phyloP scores from a whole-genome alignment of 306 rosid genomes.

The Abrus precatorius region DNA sequence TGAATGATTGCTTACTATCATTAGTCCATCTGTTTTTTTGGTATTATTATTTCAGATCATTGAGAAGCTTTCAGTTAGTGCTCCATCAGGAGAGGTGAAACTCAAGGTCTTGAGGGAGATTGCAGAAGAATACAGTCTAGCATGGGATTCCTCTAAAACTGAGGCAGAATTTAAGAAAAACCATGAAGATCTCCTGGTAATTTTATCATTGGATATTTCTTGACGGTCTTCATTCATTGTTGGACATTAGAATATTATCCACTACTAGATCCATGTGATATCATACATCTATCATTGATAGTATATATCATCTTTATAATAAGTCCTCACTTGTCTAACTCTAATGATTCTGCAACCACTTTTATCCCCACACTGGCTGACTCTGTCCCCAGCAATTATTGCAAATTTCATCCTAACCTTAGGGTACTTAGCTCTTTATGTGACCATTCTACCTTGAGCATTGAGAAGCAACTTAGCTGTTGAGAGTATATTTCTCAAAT shows the following conservation, averaged over 20 bases:
- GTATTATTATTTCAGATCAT: slow-evolving; percentile 70
- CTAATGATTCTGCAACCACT: slow-evolving; percentile 22
- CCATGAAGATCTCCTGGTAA: slow-evolving; percentile 98
- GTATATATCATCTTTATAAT: slow-evolving; percentile 11
- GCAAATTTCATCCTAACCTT: slow-evolving; percentile 36
- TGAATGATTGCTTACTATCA: slow-evolving; percentile 34
- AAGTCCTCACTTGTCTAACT: slow-evolving; percentile 18
- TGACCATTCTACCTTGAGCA: background rate
- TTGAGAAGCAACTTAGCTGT: slow-evolving; percentile 27
- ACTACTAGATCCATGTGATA: slow-evolving; percentile 34
- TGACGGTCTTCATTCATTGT: slow-evolving; percentile 9
- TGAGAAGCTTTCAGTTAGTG: slow-evolving; percentile 88
- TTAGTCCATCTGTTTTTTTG: slow-evolving; percentile 33
- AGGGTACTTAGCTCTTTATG: slow-evolving; percentile 13
- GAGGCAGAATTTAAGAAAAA: slow-evolving; percentile 83
- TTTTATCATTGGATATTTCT: slow-evolving; percentile 27
- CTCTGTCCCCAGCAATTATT: background rate
- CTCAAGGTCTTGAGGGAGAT: slow-evolving; percentile 89
- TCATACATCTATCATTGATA: background rate
- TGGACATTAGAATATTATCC: slow-evolving; percentile 27
- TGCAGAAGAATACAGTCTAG: slow-evolving; percentile 74
- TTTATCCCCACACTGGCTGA: background rate
- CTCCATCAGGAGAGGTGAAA: slow-evolving; percentile 80
- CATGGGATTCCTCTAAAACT: slow-evolving; percentile 87
- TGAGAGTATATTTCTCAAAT: slow-evolving; percentile 13